Conservation (phyloP, 1,139 yeast species). For the Candida smagusa region DNA sequence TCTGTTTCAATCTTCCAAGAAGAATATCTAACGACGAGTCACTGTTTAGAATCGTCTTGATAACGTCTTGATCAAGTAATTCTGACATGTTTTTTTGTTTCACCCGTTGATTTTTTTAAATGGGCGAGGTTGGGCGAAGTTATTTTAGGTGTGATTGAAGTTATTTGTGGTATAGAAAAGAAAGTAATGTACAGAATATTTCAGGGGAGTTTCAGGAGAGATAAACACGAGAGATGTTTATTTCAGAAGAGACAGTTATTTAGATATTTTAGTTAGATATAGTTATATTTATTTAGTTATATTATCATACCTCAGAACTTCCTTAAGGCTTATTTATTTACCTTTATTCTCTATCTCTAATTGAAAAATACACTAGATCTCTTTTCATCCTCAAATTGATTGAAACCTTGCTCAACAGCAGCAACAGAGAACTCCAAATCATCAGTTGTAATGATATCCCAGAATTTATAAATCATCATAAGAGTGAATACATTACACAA, state of each 20-base stretch:
- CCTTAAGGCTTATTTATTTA: too few relatives aligned
- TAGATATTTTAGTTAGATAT: too few relatives aligned
- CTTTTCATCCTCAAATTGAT: constrained; percentile 37
- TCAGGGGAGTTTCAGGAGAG: too few relatives aligned
- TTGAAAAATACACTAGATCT: constrained; percentile 29
- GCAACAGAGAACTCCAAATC: constrained; percentile 89
- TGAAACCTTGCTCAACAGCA: constrained; percentile 40
- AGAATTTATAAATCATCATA: constrained; percentile 94
- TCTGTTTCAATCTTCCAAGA: constrained; percentile 70
- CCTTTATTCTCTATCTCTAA: not conserved
- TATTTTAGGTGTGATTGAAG: too few relatives aligned
- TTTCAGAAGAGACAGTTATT: too few relatives aligned
- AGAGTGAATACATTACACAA: constrained; percentile 74
- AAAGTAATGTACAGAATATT: too few relatives aligned
- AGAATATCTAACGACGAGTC: constrained; percentile 59
- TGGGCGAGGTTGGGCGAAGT: too few relatives aligned
- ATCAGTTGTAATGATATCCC: constrained; percentile 96
- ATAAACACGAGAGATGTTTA: too few relatives aligned
- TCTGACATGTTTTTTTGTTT: constrained; percentile 11
- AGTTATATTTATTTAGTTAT: too few relatives aligned
- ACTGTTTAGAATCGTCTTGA: constrained; percentile 31
- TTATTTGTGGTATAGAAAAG: too few relatives aligned
- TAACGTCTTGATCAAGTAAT: constrained; percentile 27
- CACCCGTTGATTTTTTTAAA: too few relatives aligned
- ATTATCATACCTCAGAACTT: too few relatives aligned